Evolutionary conservation across 2,329 filamentous ascomycete species (phyloP).

Genomic region (Coleophoma eucalyptorum): DNA sequence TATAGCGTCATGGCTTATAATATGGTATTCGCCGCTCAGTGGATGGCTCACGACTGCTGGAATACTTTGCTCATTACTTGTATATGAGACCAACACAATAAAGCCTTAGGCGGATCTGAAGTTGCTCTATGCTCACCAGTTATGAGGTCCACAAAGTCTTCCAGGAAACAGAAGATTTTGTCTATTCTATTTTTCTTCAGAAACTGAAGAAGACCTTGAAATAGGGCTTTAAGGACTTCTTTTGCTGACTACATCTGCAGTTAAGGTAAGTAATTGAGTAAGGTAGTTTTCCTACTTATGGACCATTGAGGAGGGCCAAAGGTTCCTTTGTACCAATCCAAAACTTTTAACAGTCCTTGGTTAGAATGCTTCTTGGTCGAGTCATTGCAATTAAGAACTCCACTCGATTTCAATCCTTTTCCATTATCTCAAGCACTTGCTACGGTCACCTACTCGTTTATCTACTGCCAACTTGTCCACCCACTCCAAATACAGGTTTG

Average conservation of each 20-base stretch:
- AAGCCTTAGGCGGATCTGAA: constrained; percentile 44
- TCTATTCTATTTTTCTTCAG: constrained; percentile 54
- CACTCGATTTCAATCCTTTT: no score
- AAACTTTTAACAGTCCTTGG: no score
- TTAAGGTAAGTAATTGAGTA: background rate
- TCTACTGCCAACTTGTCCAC: no score
- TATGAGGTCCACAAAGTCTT: constrained; percentile 40
- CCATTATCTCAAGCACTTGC: no score
- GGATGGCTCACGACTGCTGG: constrained; percentile 46
- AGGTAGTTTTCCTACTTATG: no score
- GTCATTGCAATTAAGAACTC: no score
- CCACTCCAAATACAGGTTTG: no score
- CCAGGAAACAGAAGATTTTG: constrained; percentile 49
- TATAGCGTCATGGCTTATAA: background rate
- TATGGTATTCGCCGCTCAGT: constrained; percentile 50
- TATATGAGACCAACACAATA: constrained; percentile 38
- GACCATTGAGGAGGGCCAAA: no score
- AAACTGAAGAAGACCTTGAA: constrained; percentile 41
- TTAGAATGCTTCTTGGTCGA: no score
- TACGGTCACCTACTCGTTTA: no score
- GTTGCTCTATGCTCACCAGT: constrained; percentile 28
- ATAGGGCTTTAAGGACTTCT: constrained; percentile 43
- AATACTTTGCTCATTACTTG: constrained; percentile 44
- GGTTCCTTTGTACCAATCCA: no score
- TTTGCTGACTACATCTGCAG: constrained; percentile 33